phyloP scores from a whole-genome alignment of 371 early-diverging fungal species.

The Apophysomyces ossiformis region DNA sequence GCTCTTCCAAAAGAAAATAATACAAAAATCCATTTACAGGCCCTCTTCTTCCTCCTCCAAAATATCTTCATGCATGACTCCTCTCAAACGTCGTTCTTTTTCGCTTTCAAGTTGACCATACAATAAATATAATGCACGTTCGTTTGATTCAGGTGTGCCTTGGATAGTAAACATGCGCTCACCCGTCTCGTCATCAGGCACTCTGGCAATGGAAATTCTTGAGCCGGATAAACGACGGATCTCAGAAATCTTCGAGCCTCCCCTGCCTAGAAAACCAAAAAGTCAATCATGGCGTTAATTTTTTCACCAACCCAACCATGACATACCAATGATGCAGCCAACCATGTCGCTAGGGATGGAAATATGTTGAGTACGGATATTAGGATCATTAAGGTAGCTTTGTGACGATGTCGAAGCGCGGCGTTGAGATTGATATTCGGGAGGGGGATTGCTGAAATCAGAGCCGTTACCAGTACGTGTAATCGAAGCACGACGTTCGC shows the following conservation, averaged over 20 bases:
- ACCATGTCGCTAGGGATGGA: conserved; percentile 89
- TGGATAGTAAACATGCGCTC: conserved; percentile 91
- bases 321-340: conserved; percentile 81
- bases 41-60: conserved; percentile 38
- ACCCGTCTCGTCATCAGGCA: conserved; percentile 73
- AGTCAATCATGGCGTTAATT: background rate
- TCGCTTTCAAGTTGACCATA: conserved; percentile 89
- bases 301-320: background rate
- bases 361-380: conserved; percentile 75
- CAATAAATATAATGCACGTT: conserved; percentile 86
- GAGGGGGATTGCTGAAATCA: conserved; percentile 27
- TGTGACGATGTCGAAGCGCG: conserved; percentile 29
- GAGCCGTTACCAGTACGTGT: conserved; percentile 38
- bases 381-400: conserved; percentile 30
- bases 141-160: conserved; percentile 84
- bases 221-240: conserved; percentile 87
- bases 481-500: conserved; percentile 27
- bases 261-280: conserved; percentile 55
- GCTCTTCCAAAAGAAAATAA: conserved; percentile 11
- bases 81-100: conserved; percentile 74
- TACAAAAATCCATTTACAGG: conserved; percentile 10
- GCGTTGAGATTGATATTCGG: conserved; percentile 19
- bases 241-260: conserved; percentile 89
- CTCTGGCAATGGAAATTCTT: conserved; percentile 84
- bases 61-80: conserved; percentile 37